Evolutionary conservation across 2,329 filamentous ascomycete genomes (phyloP).

Genomic region (Rhynchosporium agropyri): DNA sequence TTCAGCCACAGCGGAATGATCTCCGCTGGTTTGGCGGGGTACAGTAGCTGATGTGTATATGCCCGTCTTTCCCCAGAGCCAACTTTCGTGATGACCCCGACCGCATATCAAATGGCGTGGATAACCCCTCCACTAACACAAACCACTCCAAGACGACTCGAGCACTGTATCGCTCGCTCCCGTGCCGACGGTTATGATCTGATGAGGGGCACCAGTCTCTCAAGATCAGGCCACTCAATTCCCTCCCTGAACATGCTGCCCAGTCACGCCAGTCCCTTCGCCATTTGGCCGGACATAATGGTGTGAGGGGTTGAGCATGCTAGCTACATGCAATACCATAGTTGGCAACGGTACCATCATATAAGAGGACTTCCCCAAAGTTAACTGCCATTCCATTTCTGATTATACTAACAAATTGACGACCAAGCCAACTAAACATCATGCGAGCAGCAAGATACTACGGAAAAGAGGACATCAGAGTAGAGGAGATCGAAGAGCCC

Average conservation of each 20-base stretch:
- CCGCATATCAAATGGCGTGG: background rate
- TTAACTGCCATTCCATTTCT: background rate
- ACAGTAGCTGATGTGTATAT: background rate
- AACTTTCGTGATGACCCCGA: background rate
- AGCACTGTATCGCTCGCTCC: background rate
- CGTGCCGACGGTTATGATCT: background rate
- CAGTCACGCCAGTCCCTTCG: background rate
- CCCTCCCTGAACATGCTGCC: background rate
- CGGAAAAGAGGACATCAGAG: conserved; percentile 56
- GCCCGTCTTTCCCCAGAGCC: background rate
- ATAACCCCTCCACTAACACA: too few species aligned
- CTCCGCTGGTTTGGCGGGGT: background rate
- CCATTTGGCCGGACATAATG: conserved; percentile 16
- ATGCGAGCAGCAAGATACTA: conserved; percentile 60
- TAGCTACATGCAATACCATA: background rate
- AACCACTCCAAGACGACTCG: too few species aligned
- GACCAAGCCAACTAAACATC: conserved; percentile 12
- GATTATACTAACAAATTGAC: conserved; percentile 1
- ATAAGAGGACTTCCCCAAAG: background rate
- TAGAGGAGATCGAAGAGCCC: conserved; percentile 54
- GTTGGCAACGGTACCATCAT: background rate
- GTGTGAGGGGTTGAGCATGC: conserved; percentile 20
- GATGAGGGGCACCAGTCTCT: background rate
- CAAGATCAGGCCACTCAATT: background rate
- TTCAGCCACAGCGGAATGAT: conserved; percentile 11